A percentile compares a stretch with the other conserved stretches of the same genome.
Conservation (phyloP, 768 basidiomycete genomes). For the Cubamyces sp. region DNA sequence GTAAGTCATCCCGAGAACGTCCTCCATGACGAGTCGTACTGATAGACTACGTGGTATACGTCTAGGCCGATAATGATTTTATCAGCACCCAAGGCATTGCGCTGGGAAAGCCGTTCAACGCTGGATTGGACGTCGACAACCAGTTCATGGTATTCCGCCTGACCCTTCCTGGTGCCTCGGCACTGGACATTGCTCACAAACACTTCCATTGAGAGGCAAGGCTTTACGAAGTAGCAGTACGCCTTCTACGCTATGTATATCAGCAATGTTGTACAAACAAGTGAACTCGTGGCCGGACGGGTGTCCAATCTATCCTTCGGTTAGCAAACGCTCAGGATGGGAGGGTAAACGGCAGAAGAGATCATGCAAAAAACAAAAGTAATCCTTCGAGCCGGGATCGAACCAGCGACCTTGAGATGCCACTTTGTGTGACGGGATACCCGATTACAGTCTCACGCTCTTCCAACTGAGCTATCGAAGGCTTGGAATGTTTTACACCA, state of each 20-base stretch:
- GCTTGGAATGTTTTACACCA: background rate
- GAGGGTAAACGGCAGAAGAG: too few species aligned
- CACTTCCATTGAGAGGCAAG: too few species aligned
- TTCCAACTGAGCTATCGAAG: conserved; percentile 32
- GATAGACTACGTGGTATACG: background rate
- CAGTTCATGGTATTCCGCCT: conserved; percentile 66
- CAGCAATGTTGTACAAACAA: background rate
- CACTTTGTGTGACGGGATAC: background rate
- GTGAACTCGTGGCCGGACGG: too few species aligned
- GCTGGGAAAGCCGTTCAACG: conserved; percentile 53
- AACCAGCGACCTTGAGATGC: conserved; percentile 30
- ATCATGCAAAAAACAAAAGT: background rate
- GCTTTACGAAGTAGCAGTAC: too few species aligned
- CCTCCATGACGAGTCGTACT: background rate
- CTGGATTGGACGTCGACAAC: conserved; percentile 59
- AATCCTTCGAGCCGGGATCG: conserved; percentile 28
- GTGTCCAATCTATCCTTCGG: too few species aligned
- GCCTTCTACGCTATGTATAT: background rate
- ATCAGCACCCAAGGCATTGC: conserved; percentile 57
- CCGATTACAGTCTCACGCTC: conserved; percentile 29
- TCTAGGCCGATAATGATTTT: conserved; percentile 66
- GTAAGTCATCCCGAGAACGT: conserved; percentile 39
- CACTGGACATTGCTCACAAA: background rate
- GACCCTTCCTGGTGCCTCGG: conserved; percentile 47
- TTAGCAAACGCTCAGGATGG: too few species aligned